Evolutionary conservation across 352 stramenopile species (phyloP).

Genomic region (Phytopythium litorale): DNA sequence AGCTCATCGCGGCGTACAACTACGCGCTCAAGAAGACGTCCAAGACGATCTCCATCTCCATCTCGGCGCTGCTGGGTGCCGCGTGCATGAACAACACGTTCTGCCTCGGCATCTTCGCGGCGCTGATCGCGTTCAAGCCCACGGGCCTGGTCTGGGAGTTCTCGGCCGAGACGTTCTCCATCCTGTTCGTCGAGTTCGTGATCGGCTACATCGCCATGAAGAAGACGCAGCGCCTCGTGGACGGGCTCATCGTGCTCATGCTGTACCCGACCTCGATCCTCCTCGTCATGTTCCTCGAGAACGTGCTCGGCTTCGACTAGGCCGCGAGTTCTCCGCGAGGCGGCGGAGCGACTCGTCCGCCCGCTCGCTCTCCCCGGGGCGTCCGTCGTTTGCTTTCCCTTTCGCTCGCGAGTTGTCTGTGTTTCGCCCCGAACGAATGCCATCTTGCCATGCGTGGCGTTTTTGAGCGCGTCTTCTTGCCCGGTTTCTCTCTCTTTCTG

Average conservation of each 20-base stretch:
- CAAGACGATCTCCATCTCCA: slow-evolving; percentile 96
- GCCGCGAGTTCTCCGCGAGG: neutral
- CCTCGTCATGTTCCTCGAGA: slow-evolving; percentile 92
- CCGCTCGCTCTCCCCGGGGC: neutral
- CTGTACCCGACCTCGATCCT: slow-evolving; percentile 94
- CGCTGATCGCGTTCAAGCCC: slow-evolving; percentile 93
- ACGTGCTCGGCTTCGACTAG: slow-evolving; percentile 90
- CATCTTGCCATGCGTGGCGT: neutral
- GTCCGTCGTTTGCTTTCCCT: neutral
- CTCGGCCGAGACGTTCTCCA: slow-evolving; percentile 95
- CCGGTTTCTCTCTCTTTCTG: neutral
- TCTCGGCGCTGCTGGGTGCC: slow-evolving; percentile 92
- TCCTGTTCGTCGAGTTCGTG: slow-evolving; percentile 94
- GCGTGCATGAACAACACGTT: slow-evolving; percentile 99
- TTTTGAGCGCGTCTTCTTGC: neutral
- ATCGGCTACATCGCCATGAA: slow-evolving; percentile 84
- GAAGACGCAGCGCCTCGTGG: slow-evolving; percentile 84
- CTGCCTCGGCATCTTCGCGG: slow-evolving; percentile 97
- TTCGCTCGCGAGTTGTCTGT: neutral
- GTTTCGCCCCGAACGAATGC: neutral
- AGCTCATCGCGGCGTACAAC: slow-evolving; percentile 97
- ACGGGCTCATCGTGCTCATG: slow-evolving; percentile 77
- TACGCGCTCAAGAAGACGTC: slow-evolving; percentile 98
- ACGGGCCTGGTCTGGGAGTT: slow-evolving; percentile 96
- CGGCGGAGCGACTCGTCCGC: neutral